Evolutionary conservation across 1,284 basidiomycete genomes (phyloP).

Genomic region (Ceratobasidium sp.): DNA sequence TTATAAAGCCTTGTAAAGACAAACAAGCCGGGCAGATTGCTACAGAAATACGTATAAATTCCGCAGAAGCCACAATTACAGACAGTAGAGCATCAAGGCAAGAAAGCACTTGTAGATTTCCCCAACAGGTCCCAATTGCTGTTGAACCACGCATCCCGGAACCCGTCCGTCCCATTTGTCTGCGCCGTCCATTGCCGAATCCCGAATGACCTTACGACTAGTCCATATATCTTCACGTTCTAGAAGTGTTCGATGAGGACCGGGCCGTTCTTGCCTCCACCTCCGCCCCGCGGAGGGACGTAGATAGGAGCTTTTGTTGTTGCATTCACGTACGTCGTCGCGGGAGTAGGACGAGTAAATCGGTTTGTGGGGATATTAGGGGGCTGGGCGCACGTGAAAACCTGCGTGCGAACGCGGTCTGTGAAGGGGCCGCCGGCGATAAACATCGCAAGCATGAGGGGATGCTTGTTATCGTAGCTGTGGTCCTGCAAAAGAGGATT

Average conservation of each 20-base stretch:
- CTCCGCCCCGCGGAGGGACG: conserved; percentile 47
- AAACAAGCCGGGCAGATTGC: no score
- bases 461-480: conserved; percentile 81
- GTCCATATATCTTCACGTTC: conserved; percentile 87
- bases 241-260: conserved; percentile 81
- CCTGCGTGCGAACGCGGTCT: conserved; percentile 25
- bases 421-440: conserved; percentile 90
- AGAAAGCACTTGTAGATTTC: no score
- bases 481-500: conserved; percentile 65
- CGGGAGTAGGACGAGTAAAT: conserved; percentile 51
- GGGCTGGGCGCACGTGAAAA: conserved; percentile 47
- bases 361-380: conserved; percentile 38
- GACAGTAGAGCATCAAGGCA: no score
- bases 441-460: conserved; percentile 88
- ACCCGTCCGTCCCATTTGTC: conserved; percentile 80
- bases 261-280: conserved; percentile 76
- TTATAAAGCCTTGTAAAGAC: no score
- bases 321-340: background rate
- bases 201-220: conserved; percentile 79
- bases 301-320: conserved; percentile 34
- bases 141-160: conserved; percentile 79
- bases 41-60: no score
- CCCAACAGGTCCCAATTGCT: background rate
- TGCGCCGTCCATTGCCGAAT: conserved; percentile 67
- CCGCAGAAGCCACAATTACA: no score